Percentiles rank a stretch among this genome's conserved stretches.
phyloP scores from a whole-genome alignment of 768 basidiomycete genomes.

The Leccinum disarticulatum region DNA sequence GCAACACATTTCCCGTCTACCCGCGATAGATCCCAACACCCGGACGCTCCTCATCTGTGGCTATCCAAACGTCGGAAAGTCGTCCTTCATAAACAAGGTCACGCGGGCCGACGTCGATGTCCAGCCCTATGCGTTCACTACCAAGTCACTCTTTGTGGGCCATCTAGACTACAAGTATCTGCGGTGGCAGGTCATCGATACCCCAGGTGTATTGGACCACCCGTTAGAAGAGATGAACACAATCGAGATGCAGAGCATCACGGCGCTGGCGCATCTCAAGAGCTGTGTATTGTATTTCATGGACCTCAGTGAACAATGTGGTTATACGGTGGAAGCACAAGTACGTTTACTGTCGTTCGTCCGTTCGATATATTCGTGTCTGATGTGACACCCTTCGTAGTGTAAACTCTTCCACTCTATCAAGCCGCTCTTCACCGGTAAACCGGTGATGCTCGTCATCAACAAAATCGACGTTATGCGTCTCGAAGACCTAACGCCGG shows the following conservation, averaged over 20 bases:
- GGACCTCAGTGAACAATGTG: constrained; percentile 98
- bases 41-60: constrained; percentile 97
- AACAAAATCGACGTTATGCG: constrained; percentile 97
- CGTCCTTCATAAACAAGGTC: constrained; percentile 99
- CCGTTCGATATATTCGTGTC: not conserved
- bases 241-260: constrained; percentile 99
- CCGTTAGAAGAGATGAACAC: constrained; percentile 99
- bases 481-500: constrained; percentile 77
- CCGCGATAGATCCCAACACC: constrained; percentile 97
- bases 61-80: constrained; percentile 99
- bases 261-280: constrained; percentile 94
- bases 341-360: constrained; percentile 40
- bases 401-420: constrained; percentile 99
- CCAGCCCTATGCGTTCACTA: constrained; percentile 99
- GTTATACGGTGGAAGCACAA: constrained; percentile 95
- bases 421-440: constrained; percentile 93
- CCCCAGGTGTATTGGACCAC: constrained; percentile 96
- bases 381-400: constrained; percentile 37
- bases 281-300: constrained; percentile 96
- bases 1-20: constrained; percentile 98
- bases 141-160: constrained; percentile 96
- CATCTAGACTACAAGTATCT: constrained; percentile 99
- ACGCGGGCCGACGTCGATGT: constrained; percentile 99
- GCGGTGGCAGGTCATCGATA: constrained; percentile 99
- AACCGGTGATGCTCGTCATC: constrained; percentile 91